Evolutionary conservation across 257 asterid species (phyloP), one percentile per base, ranked within the genome.

Genomic region (Capsicum rhomboideum): DNA sequence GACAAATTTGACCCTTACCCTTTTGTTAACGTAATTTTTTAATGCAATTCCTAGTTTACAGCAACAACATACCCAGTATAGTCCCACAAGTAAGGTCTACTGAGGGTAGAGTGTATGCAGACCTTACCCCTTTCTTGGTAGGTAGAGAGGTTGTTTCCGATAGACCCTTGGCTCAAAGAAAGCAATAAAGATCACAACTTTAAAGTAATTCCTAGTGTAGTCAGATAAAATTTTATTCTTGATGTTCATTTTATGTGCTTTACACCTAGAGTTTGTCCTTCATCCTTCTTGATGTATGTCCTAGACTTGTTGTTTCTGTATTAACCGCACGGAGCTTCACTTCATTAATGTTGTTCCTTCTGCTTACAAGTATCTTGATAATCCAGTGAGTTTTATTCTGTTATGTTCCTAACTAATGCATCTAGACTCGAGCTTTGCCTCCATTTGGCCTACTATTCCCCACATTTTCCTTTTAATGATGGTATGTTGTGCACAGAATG

Each of bases 401-500:
- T 18, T 20, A 69, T 40, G 18, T 40, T 37, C 10, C 78, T 20
- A 69, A 2, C 26, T n/a, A 10, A 59, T 59, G 53, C 0, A 69
- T 49, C 23, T 7, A 31, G 49, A 16, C 23, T 3, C 16, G 16
- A 46, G 59, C 14, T 75, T 74, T 49, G 59, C 42, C 61, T 75
- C 14, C 44, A 44, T 72, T 72, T 44, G 58, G 37, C 56, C 13
- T 72, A 44, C 56, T 46, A 44, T 21, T 31, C 5, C 26, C 16
- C 18, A 10, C 59, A 0, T 49, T 49, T 75, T 8, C 42, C 56
- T 21, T 75, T 31, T 49, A 18, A 23, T 75, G 21, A 14, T 14
- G 14, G 16, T 26, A 13, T 31, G 8, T 34, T 31, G 6, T 46
- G 44, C 42, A 75, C 88, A 94, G 97, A 88, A 94, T 96, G 99